Conservation (phyloP, 2,329 filamentous ascomycete genomes). For the Colletotrichum eleusines region DNA sequence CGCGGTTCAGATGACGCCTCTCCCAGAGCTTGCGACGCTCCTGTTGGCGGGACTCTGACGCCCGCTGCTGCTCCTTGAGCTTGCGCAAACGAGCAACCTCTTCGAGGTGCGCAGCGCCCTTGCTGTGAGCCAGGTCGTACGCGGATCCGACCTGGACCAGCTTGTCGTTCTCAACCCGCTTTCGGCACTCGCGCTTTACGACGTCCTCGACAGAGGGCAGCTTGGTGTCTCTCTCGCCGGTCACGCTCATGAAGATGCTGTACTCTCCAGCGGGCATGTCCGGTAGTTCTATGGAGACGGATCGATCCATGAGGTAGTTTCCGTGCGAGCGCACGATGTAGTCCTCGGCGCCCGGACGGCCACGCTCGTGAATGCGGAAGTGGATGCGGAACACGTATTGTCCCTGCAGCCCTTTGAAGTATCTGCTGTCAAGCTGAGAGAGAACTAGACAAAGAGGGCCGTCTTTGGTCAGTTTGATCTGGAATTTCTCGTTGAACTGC, state of each 20-base stretch:
- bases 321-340: conserved; percentile 71
- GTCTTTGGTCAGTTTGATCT: conserved; percentile 66
- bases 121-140: conserved; percentile 71
- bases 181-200: conserved; percentile 63
- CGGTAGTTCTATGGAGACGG: conserved; percentile 69
- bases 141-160: conserved; percentile 68
- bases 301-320: conserved; percentile 69
- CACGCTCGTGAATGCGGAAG: conserved; percentile 64
- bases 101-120: conserved; percentile 65
- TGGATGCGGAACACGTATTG: conserved; percentile 66
- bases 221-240: conserved; percentile 60
- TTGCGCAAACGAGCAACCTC: conserved; percentile 63
- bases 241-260: conserved; percentile 67
- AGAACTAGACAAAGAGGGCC: conserved; percentile 71
- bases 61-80: conserved; percentile 62
- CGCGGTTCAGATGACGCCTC: conserved; percentile 58
- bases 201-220: conserved; percentile 66
- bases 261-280: conserved; percentile 69
- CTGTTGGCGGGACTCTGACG: conserved; percentile 58
- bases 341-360: conserved; percentile 65
- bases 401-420: conserved; percentile 71
- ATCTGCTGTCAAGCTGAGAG: conserved; percentile 72
- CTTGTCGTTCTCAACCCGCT: conserved; percentile 67
- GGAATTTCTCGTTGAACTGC: conserved; percentile 72
- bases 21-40: conserved; percentile 64